Conservation (phyloP, 192 early-diverging fungal species). For the Dissophora globulifera region DNA sequence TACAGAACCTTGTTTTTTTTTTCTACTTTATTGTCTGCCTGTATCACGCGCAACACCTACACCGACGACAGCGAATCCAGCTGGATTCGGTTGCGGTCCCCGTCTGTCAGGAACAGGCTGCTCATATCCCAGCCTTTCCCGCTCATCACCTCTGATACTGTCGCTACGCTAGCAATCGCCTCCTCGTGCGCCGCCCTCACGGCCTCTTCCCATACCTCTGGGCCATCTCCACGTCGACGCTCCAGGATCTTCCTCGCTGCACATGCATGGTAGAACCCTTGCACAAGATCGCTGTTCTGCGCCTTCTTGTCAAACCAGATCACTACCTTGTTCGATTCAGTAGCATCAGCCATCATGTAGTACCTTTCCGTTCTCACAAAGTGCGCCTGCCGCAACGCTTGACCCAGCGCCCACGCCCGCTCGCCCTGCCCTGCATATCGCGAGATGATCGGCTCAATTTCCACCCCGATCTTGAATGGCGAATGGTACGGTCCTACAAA, state of each 20-base stretch:
- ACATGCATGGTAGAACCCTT: conserved; percentile 75
- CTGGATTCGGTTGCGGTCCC: conserved; percentile 41
- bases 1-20: too few species aligned
- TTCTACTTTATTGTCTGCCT: too few species aligned
- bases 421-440: conserved; percentile 32
- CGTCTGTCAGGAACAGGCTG: conserved; percentile 55
- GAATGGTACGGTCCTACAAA: conserved; percentile 62
- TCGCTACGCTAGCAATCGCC: conserved; percentile 51
- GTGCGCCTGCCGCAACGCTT: conserved; percentile 44
- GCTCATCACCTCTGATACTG: conserved; percentile 48
- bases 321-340: conserved; percentile 44
- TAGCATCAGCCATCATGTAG: conserved; percentile 48
- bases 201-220: conserved; percentile 27
- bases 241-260: conserved; percentile 52
- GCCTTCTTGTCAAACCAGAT: conserved; percentile 69
- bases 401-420: conserved; percentile 3
- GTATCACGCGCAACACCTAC: too few species aligned
- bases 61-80: too few species aligned
- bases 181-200: conserved; percentile 44
- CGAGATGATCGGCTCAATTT: conserved; percentile 60
- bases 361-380: conserved; percentile 46
- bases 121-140: conserved; percentile 64
- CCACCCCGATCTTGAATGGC: conserved; percentile 54
- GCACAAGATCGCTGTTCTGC: conserved; percentile 59
- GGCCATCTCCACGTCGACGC: background rate